Evolutionary conservation across 768 basidiomycete species (phyloP).

Genomic region (Brasilioporus rufonigricans): DNA sequence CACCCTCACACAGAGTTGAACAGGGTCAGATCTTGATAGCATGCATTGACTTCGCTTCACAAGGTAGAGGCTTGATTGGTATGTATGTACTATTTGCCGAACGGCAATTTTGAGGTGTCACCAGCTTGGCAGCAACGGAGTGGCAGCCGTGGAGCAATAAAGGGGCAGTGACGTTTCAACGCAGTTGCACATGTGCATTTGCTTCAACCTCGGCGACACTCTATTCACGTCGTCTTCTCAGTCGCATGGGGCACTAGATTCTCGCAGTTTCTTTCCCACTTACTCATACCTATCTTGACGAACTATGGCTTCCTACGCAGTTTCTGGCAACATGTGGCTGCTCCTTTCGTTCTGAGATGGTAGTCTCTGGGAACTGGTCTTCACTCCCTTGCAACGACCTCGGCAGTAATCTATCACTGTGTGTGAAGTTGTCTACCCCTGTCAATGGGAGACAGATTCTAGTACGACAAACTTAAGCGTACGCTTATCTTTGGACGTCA

Average conservation of each 20-base stretch:
- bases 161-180: not conserved
- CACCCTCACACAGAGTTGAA: not conserved
- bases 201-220: not conserved
- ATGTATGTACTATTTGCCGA: not conserved
- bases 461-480: not conserved
- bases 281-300: no score
- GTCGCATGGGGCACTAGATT: not conserved
- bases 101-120: not conserved
- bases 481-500: not conserved
- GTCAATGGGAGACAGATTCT: no score
- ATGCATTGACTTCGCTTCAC: no score
- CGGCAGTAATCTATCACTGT: no score
- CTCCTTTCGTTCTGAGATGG: not conserved
- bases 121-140: constrained; percentile 1
- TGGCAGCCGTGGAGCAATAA: constrained; percentile 1
- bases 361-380: not conserved
- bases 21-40: no score
- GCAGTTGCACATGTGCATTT: not conserved
- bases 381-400: not conserved
- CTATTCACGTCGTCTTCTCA: not conserved
- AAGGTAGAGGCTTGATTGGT: no score
- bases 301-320: no score
- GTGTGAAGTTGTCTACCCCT: no score
- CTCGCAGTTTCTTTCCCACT: not conserved
- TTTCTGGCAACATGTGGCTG: not conserved